Evolutionary conservation across 169 alveolate species (phyloP), one percentile per base, ranked within the genome.

Genomic region (Toxoplasma gondii): DNA sequence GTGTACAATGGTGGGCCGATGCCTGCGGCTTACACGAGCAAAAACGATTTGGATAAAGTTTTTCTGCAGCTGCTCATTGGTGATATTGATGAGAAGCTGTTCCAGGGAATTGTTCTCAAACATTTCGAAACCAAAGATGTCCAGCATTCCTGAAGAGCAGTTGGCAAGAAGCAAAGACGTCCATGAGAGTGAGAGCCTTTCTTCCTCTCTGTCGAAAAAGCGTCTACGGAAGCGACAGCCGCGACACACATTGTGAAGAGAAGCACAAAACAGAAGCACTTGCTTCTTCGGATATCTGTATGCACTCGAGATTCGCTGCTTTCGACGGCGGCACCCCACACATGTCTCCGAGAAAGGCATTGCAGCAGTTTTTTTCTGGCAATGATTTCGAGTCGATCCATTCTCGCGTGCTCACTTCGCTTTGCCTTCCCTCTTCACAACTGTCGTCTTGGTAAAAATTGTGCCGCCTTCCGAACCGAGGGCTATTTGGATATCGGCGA

Each of bases 51-150:
- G 98, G 10, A 98, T 98, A 96, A 98, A 98, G 88, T 98, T 97
- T 95, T 98, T 98, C 92, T 99, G 99, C 29, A 98, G 97, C 92
- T 98, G 97, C 96, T 99, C 99, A 96, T 99, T 99, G 36, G 99
- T 98, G 95, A 98, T 98, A 95, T 99, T 99, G 83, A 99, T 99
- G 95, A 99, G 97, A 88, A 99, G 97, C 96, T 99, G 99, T 94
- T 99, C 99, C 95, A 98, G 98, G 34, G 99, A 98, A 97, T 99
- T 99, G 92, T 97, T 97, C 78, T 98, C 95, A 90, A 99, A 98
- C 67, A 97, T 97, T 96, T 99, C 99, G 95, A 99, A 99, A 0
- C 99, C 99, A 95, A 98, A 99, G 69, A 99, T 98, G 96, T 99
- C 99, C 78, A 99, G 95, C 53, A 99, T 86, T 5, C 99, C 98